Evolutionary conservation across 768 basidiomycete species (phyloP), one percentile per base, ranked within the genome.

Genomic region (Amanita rimosa): DNA sequence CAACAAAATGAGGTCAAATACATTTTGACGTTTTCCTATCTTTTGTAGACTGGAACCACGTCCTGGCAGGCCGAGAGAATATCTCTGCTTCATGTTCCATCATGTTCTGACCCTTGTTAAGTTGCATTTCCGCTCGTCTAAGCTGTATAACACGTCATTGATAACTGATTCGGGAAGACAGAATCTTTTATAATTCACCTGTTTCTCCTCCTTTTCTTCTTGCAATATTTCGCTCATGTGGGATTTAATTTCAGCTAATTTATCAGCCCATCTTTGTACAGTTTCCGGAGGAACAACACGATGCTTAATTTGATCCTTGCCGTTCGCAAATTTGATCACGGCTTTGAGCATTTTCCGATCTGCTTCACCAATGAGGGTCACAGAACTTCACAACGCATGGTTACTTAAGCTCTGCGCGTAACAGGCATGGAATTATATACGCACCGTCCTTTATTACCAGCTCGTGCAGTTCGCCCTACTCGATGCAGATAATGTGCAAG

Each of bases 261-360:
- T 82, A 52, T 78, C 72, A 0, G 72, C 67, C 80, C 87, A 93
- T 50, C 75, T 80, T 40, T 74, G 63, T 17, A 95, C 69, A 3
- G 76, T 74, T 45, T 94, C 93, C 22, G 76, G 57, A 11, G 92
- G 85, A 14, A 99, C 69, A 29, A 94, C 80, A 43, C 94, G 85
- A 63, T 98, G 93, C 48, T 88, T 78, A 53, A 95, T 79, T 64
- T 85, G 80, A 59, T 94, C 89, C 53, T 79, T 78, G 39, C 74
- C 76, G 24, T 76, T 69, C 3, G 86, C 82, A 54, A 89, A 84
- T 67, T 96, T 98, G 62, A 98, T 90, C 19, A 87, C 93, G 16
- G 84, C 85, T 67, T 96, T 98, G 55, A 98, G 80, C 78, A 97
- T 84, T 65, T 93, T 97, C 48, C 96, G 81, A 63, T 98, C 96